Percentiles rank a stretch among this genome's conserved stretches.
Evolutionary conservation across 306 rosid species (phyloP).

Genomic region (Rosa multiflora): DNA sequence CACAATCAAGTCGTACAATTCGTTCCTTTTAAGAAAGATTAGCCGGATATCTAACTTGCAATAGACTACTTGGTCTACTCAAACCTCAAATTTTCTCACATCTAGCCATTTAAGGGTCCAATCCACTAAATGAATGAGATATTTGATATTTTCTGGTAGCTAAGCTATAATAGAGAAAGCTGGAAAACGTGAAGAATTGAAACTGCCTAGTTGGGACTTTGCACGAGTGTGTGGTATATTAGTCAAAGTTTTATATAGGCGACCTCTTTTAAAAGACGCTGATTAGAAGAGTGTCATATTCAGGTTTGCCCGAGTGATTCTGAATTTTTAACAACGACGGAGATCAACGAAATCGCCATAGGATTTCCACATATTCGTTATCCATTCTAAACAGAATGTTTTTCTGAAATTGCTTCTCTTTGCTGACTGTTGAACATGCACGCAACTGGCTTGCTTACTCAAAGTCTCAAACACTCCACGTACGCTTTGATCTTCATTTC

Average conservation of each 20-base stretch:
- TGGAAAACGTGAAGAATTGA: background rate
- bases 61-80: background rate
- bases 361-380: background rate
- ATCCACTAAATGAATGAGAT: background rate
- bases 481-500: too few species aligned
- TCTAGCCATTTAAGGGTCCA: background rate
- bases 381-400: background rate
- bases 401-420: too few species aligned
- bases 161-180: background rate
- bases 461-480: too few species aligned
- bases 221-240: background rate
- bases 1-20: background rate
- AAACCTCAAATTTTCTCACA: background rate
- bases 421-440: background rate
- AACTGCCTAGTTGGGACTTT: background rate
- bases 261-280: background rate
- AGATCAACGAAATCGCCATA: background rate
- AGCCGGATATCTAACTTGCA: background rate
- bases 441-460: background rate
- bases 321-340: constrained; percentile 22
- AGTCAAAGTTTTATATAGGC: background rate
- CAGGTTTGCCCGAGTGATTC: constrained; percentile 45
- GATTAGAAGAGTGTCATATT: constrained; percentile 19
- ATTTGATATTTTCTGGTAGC: background rate
- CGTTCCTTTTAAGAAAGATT: background rate